Percentiles rank a stretch among this genome's conserved stretches.
phyloP scores from a whole-genome alignment of 2,329 filamentous ascomycete genomes.

The Fusarium oxysporum region DNA sequence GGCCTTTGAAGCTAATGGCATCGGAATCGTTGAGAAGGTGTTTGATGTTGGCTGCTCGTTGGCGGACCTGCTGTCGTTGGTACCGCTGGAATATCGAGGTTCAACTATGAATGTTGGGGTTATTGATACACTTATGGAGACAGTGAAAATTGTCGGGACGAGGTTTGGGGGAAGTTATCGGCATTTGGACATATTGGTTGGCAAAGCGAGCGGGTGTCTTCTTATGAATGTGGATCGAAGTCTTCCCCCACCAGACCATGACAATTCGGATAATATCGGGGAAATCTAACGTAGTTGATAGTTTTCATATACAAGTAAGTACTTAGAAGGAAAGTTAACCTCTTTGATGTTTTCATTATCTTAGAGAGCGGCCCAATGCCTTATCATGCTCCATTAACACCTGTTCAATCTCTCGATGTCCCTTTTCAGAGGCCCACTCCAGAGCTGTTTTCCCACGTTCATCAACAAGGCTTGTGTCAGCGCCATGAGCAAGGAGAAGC shows the following conservation, averaged over 20 bases:
- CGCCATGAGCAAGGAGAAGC: not conserved
- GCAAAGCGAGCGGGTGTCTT: slow-evolving; percentile 18
- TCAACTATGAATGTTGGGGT: slow-evolving; percentile 20
- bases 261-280: fast-evolving
- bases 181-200: slow-evolving; percentile 20
- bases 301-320: not conserved
- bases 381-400: not conserved
- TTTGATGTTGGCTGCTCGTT: slow-evolving; percentile 51
- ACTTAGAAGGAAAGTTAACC: fast-evolving
- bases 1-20: slow-evolving; percentile 50
- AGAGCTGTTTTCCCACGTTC: fast-evolving
- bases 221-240: not conserved
- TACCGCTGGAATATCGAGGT: fast-evolving
- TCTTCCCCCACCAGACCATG: not conserved
- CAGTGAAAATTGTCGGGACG: slow-evolving; percentile 15
- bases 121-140: slow-evolving; percentile 24
- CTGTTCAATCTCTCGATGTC: no score
- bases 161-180: slow-evolving; percentile 12
- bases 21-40: slow-evolving; percentile 50
- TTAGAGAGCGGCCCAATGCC: fast-evolving
- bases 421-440: fast-evolving
- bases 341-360: no score
- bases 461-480: not conserved
- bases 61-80: slow-evolving; percentile 37
- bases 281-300: fast-evolving